These are phyloP conservation scores for Naganishia kalamii DNA, from an alignment of 768 basidiomycete genomes.

Conservation along the genomic window DNA sequence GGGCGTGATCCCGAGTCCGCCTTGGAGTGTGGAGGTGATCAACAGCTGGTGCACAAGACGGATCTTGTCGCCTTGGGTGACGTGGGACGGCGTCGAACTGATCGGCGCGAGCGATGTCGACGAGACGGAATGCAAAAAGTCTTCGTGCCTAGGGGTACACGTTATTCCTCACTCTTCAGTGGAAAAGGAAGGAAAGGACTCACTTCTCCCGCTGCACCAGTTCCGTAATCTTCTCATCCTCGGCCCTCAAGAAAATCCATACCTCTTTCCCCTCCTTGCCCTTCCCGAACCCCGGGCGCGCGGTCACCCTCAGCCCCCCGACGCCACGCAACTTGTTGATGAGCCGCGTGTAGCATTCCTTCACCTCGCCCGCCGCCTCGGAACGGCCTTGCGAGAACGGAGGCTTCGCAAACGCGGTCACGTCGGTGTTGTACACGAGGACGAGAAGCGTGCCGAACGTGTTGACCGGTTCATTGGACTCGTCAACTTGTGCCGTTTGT, in stretches of 20 bases:
- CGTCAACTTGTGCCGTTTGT: too few relatives aligned
- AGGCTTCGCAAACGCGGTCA: background rate
- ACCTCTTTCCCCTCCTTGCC: slow-evolving; percentile 35
- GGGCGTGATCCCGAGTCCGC: slow-evolving; percentile 76
- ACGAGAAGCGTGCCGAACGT: slow-evolving; percentile 9
- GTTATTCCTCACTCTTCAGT: background rate
- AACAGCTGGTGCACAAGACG: slow-evolving; percentile 36
- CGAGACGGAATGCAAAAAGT: slow-evolving; percentile 65
- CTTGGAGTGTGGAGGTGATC: slow-evolving; percentile 59
- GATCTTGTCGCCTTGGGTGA: slow-evolving; percentile 32
- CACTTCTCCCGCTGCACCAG: slow-evolving; percentile 71
- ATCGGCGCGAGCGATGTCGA: slow-evolving; percentile 49
- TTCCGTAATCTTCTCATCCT: slow-evolving; percentile 56
- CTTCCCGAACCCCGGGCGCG: slow-evolving; percentile 25
- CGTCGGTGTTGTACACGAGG: slow-evolving; percentile 5
- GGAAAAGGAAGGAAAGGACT: slow-evolving; percentile 31
- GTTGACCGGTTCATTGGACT: background rate
- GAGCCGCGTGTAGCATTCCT: slow-evolving; percentile 35
- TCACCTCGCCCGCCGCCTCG: slow-evolving; percentile 29
- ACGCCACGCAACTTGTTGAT: slow-evolving; percentile 34
- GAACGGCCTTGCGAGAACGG: slow-evolving; percentile 24
- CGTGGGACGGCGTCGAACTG: slow-evolving; percentile 53
- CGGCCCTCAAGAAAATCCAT: slow-evolving; percentile 67
- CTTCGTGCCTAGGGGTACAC: slow-evolving; percentile 52
- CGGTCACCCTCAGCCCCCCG: slow-evolving; percentile 39